Base-by-base conservation (phyloP, 2,329 filamentous ascomycete genomes). In the Aschersonia sp. region DNA sequence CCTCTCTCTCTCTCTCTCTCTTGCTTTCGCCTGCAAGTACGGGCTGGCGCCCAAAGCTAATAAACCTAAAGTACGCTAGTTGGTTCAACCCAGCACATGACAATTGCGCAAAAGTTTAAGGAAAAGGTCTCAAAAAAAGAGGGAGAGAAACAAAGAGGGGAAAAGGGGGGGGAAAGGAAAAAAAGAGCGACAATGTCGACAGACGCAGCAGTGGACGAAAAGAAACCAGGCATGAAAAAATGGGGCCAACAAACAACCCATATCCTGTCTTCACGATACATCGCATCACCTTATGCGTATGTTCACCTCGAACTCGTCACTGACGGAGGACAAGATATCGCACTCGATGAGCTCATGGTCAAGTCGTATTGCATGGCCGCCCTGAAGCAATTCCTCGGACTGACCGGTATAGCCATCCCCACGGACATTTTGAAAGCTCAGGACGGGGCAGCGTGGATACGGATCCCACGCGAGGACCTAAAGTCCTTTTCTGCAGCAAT, bases 351-450 rank as follows among this genome's bases (percentile, higher is more conserved):
- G 3, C 65, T 87, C 3, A 80, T 79, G 39, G 69, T 75, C 14
- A 77, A 76, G 35, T 68, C 78, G 0, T 80, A 84, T 57, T 75
- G 84, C 54, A 76, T 74, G 2, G 62, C 73, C 1, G 80, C 84
- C 0, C 66, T 90, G 6, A 69, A 68, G 1, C 76, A 83, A 51
- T 88, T 85, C 56, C 74, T 90, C 1, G 86, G 86, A 22, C 64
- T 78, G 14, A 79, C 77, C 0, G 86, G 86, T 9, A 65, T 72
- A 2, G 78, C 77, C 9, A 79, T 89, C 4, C 67, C 80, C 1
- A 59, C 88, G 48, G 86, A 90, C 57, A 77, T 89, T 22, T 70
- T 90, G 35, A 78, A 80, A 54, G 66, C 81, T 0, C 64, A 76
- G 4, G 70, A 66, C 1, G 56, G 58, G 5, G 68, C 78, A 44